Evolutionary conservation across 2,329 filamentous ascomycete species (phyloP), one percentile per base, ranked within the genome.

Genomic region (Fusarium tuaranense): DNA sequence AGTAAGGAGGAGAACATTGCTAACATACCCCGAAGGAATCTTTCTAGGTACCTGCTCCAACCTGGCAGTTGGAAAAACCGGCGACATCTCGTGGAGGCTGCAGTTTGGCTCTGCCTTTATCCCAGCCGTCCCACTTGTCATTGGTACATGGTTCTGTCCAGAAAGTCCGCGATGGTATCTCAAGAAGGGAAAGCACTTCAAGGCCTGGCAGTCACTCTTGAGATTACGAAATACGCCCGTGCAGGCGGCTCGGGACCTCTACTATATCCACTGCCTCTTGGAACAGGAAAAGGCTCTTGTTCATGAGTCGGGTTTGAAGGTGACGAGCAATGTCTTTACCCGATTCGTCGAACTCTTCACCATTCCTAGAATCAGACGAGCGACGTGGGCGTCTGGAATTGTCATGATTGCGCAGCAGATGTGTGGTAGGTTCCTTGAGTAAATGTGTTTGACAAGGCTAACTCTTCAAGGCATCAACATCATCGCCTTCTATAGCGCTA

Each of bases 371-470:
- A 84, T 90, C 9, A 84, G 89, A 7, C 86, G 89, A 46, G 93
- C 92, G 0, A 93, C 91, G 0, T 86, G 91, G 63, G 92, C 92
- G 2, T 91, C 92, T 0, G 90, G 89, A 72, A 89, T 89, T 1
- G 91, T 94, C 74, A 94, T 94, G 91, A 89, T 91, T 74, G 85
- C 84, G 0, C 90, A 92, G 76, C 90, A 92, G 78, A 87, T 92
- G 84, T 91, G 89, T 69, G 90, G 89, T 71, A 70, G 34, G 71
- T n/a, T n/a, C n/a, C n/a, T n/a, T n/a, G n/a, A n/a, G n/a, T n/a
- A n/a, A n/a, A n/a, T n/a, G n/a, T n/a, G n/a, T n/a, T n/a, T 10
- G n/a, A 9, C 6, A 3, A 20, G 14, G 8, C 38, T 48, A 34
- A 41, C 13, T 10, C 25, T 4, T 8, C 22, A 60, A 59, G 60